These are phyloP conservation scores for Suillus weaverae DNA, from an alignment of 768 basidiomycete species.

Conservation along the genomic window DNA sequence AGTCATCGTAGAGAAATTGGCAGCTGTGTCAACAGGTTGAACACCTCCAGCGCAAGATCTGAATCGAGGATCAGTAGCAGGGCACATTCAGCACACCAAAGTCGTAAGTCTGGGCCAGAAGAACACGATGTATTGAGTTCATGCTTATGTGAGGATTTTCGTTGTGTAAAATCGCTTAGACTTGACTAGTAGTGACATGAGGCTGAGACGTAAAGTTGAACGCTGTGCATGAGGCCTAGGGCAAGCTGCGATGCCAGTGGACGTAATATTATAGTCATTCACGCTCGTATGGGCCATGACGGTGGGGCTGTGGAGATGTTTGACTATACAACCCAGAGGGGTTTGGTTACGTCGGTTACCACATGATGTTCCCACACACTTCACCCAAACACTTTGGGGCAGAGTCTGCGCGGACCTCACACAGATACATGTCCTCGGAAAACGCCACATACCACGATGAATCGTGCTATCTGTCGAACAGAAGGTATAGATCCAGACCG, in stretches of 20 bases:
- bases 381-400: too few relatives aligned
- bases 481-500: too few relatives aligned
- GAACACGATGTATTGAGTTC: not conserved
- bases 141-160: not conserved
- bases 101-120: not conserved
- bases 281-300: too few relatives aligned
- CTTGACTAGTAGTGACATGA: not conserved
- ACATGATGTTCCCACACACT: too few relatives aligned
- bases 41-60: not conserved
- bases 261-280: not conserved
- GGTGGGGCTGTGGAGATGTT: too few relatives aligned
- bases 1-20: not conserved
- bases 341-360: too few relatives aligned
- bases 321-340: too few relatives aligned
- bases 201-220: not conserved
- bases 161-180: not conserved
- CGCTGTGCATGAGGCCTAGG: too few relatives aligned
- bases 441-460: too few relatives aligned
- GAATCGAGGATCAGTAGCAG: not conserved
- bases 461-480: too few relatives aligned
- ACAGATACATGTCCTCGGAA: too few relatives aligned
- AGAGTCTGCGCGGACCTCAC: too few relatives aligned
- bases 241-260: not conserved
- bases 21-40: not conserved
- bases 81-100: not conserved